Evolutionary conservation across 2,329 filamentous ascomycete species (phyloP), one percentile per base, ranked within the genome.

Genomic region (Xylaria arbuscula): DNA sequence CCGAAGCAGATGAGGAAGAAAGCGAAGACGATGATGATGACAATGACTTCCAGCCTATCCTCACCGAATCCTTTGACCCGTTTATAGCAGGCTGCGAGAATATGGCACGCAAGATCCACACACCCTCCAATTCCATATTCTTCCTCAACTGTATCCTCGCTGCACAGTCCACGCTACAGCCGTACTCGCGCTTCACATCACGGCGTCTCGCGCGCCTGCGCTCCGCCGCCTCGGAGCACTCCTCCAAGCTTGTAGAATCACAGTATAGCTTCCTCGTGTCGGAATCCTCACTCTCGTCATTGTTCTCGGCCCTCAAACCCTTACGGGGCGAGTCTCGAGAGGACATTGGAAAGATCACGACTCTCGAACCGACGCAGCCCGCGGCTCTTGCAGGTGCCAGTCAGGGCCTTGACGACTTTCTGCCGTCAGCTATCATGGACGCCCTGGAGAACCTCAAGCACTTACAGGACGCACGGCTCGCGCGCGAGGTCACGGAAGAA

Each of bases 401-500:
- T 74, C 92, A 94, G 74, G 87, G 86, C 48, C 84, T 99, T 7
- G 96, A 99, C 76, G 90, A 93, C 69, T 99, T 98, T 81, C 83
- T 99, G 28, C 94, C 96, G 0, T 97, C 93, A 1, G 96, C 95
- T 2, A 85, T 97, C 36, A 95, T 98, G 85, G 96, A 99, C 78
- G 94, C 94, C 2, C 89, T 93, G 74, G 92, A 96, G 59, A 93
- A 93, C 68, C 80, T 98, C 32, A 91, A 90, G 71, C 84, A 88
- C 50, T 81, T 99, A 1, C 89, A 92, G 70, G 92, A 93, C 75
- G 88, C 92, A 0, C 85, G 85, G 11, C 82, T 97, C 66, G 91
- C 92, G 15, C 88, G 93, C 56, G 85, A 90, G 55, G 88, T 97
- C 57, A 96, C 93, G 0, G 93, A 97, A 74, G 88, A 92, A 71